Base-by-base conservation (phyloP, 805 yeast genomes). In the Candida caryicola region DNA sequence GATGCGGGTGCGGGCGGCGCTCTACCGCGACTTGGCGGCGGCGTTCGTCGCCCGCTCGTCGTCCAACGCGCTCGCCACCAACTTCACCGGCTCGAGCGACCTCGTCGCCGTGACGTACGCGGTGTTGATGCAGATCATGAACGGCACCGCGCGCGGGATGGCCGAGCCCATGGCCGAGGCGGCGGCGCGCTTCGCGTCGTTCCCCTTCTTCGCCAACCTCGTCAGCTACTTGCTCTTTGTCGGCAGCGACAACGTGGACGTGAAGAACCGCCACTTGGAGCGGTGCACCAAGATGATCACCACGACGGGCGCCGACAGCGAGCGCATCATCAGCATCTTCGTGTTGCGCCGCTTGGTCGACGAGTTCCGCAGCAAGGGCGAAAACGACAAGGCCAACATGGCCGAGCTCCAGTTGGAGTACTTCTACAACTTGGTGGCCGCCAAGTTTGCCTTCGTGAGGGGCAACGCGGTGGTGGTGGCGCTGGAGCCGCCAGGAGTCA, bases 371-470 rank as follows among this genome's bases (percentile, higher is more conserved):
- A 39, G 41, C 8, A 32, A 31, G 3, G 61, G 60, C 1, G 55
- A 54, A 13, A 35, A 34, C 13, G 59, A 57, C 21, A 45, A 47
- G 27, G 50, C 51, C 5, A 41, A 39, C 17, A 45, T 55, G 49
- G 51, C 51, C 0, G 49, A 46, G 25, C 42, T 54, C 14, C 56
- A 56, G 32, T 31, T 51, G 8, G 42, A 48, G 38, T 43, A 37
- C 27, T 37, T 37, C 16, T 27, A 36, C 29, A 38, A 44, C 17
- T 26, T 33, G 5, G 33, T 42, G 15, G 25, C 23, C 8, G 39
- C 27, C 19, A 46, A 40, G 40, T 46, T 44, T 29, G 17, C 16
- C 7, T 44, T 46, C 23, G 32, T 46, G 34, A 23, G n/a, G n/a
- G n/a, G n/a, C n/a, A n/a, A n/a, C n/a, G n/a, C n/a, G n/a, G n/a